Evolutionary conservation across 202 grass and related monocot genomes (phyloP).

Genomic region (Panicum hallii): DNA sequence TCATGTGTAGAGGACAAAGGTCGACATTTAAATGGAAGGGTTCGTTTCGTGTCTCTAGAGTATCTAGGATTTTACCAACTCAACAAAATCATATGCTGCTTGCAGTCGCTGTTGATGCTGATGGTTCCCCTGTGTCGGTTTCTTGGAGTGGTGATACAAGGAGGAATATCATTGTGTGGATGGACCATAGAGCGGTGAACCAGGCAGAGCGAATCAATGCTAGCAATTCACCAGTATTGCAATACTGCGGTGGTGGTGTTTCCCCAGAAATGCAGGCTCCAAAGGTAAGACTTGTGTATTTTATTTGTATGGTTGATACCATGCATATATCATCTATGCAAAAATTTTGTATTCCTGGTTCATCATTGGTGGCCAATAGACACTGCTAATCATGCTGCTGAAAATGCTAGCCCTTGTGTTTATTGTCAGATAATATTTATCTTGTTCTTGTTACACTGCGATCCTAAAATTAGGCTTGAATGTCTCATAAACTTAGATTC

Average conservation of each 20-base stretch:
- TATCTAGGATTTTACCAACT: slow-evolving; percentile 18
- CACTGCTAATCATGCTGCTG: neutral
- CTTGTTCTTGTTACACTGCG: neutral
- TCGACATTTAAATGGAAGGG: neutral
- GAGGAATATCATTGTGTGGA: slow-evolving; percentile 97
- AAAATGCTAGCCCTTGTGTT: neutral
- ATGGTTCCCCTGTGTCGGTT: slow-evolving; percentile 88
- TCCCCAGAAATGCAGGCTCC: slow-evolving; percentile 99
- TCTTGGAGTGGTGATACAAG: slow-evolving; percentile 85
- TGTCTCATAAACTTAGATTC: slow-evolving; percentile 10
- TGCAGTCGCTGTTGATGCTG: slow-evolving; percentile 92
- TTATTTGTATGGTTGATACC: neutral
- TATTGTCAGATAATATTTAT: slow-evolving; percentile 9
- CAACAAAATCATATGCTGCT: slow-evolving; percentile 18
- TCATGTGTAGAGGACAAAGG: neutral
- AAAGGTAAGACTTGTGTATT: slow-evolving; percentile 57
- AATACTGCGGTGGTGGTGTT: slow-evolving; percentile 87
- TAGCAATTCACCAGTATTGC: slow-evolving; percentile 77
- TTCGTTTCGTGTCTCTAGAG: neutral
- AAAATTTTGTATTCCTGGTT: slow-evolving; percentile 18
- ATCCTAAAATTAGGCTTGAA: neutral
- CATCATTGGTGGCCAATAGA: slow-evolving; percentile 1
- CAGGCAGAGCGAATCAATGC: slow-evolving; percentile 90
- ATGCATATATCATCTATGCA: slow-evolving; percentile 5
- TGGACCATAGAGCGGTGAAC: slow-evolving; percentile 93